Percentiles rank a stretch among this genome's conserved stretches.
These are phyloP conservation scores for Raphanus raphanistrum DNA, from an alignment of 345 rosid species.

Conservation along the genomic window DNA sequence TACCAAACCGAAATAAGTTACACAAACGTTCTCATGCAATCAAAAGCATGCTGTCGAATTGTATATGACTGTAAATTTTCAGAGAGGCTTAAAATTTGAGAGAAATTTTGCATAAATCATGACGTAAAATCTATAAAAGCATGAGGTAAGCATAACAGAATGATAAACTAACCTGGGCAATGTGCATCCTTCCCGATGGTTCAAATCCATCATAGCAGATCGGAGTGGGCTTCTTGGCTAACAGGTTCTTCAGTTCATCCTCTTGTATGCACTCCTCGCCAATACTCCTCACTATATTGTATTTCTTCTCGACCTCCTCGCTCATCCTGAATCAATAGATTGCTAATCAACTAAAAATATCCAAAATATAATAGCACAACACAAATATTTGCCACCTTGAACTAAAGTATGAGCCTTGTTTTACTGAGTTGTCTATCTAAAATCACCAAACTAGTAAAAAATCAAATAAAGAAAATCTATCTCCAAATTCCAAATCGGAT, in stretches of 20 bases:
- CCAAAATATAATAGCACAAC: constrained; percentile 1
- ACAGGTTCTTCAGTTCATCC: constrained; percentile 73
- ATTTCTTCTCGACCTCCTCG: constrained; percentile 20
- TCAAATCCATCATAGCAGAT: constrained; percentile 94
- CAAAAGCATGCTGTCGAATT: not conserved
- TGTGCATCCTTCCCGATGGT: constrained; percentile 96
- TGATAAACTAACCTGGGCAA: constrained; percentile 65
- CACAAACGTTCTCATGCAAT: not conserved
- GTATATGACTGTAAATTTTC: constrained; percentile 39
- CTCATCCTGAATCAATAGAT: not conserved
- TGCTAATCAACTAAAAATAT: not conserved
- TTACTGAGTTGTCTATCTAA: not conserved
- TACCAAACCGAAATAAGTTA: not conserved
- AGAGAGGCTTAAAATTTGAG: constrained; percentile 27
- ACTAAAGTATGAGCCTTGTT: not conserved
- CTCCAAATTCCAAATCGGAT: not conserved
- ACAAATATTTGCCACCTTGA: not conserved
- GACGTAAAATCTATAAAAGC: not conserved
- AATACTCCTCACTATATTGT: constrained; percentile 1
- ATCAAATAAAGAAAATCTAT: not conserved
- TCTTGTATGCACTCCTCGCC: constrained; percentile 84
- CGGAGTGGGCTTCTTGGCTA: constrained; percentile 73
- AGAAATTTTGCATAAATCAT: not conserved
- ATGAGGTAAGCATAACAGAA: not conserved
- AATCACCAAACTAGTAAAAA: not conserved